Percentiles rank a stretch among this genome's conserved stretches.
These are phyloP conservation scores for Leccinellum rugosiceps DNA, from an alignment of 768 basidiomycete species.

Conservation along the genomic window DNA sequence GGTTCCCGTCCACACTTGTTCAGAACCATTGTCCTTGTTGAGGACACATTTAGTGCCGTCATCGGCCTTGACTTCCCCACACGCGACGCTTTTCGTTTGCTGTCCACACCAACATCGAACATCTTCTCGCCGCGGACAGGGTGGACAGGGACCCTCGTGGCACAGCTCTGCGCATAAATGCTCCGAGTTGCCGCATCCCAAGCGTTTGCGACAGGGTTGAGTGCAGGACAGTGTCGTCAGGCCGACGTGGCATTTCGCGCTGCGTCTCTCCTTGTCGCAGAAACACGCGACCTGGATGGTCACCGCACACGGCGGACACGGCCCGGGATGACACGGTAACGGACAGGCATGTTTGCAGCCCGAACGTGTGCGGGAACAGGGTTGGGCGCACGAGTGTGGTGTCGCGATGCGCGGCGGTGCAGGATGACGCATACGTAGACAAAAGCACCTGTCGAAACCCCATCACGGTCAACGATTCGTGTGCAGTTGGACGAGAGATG, in stretches of 20 bases:
- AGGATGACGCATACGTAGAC: conserved; percentile 70
- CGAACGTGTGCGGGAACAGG: conserved; percentile 58
- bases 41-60: conserved; percentile 32
- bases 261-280: conserved; percentile 55
- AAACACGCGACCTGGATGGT: conserved; percentile 76
- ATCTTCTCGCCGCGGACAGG: conserved; percentile 54
- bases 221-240: conserved; percentile 39
- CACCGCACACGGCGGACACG: conserved; percentile 90
- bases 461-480: not conserved
- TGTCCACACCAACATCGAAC: conserved; percentile 82
- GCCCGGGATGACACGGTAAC: conserved; percentile 87
- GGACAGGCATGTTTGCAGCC: conserved; percentile 81
- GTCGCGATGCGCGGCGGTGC: conserved; percentile 65
- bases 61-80: conserved; percentile 58
- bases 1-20: conserved; percentile 61
- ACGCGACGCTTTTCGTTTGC: conserved; percentile 53
- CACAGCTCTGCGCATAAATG: conserved; percentile 70
- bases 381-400: conserved; percentile 73
- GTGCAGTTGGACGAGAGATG: not conserved
- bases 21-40: conserved; percentile 30
- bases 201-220: conserved; percentile 36
- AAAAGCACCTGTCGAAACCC: conserved; percentile 67
- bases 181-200: conserved; percentile 61
- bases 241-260: conserved; percentile 44
- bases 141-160: conserved; percentile 71